Conservation (phyloP, 1,284 basidiomycete species). For the Xerocomus amazonicus region DNA sequence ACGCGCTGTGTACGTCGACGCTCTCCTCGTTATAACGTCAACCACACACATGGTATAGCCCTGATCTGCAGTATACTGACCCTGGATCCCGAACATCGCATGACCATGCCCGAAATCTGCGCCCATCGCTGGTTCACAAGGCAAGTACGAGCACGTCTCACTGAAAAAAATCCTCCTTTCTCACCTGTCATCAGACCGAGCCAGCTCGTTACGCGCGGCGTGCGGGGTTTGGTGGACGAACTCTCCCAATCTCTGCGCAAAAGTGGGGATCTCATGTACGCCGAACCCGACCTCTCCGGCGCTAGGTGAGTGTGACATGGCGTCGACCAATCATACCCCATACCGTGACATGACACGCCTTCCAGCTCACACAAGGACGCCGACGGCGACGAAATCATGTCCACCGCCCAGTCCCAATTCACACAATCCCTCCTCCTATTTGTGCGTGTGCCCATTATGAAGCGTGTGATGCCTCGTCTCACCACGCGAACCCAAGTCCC, state of each 20-base stretch:
- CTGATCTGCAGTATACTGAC: conserved; percentile 73
- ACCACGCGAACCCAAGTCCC: conserved; percentile 46
- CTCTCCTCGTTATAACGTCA: not conserved
- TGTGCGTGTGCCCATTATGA: conserved; percentile 36
- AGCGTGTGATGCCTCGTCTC: not conserved
- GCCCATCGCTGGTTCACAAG: conserved; percentile 78
- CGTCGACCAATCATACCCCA: no score
- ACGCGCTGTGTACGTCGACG: conserved; percentile 55
- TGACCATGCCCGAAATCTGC: conserved; percentile 69
- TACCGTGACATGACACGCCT: not conserved
- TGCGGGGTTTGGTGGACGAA: conserved; percentile 55
- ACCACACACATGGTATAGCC: conserved; percentile 40
- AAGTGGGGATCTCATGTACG: conserved; percentile 68
- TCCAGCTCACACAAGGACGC: conserved; percentile 34
- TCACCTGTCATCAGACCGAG: conserved; percentile 50
- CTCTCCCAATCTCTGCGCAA: conserved; percentile 65
- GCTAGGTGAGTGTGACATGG: conserved; percentile 15
- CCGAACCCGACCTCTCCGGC: conserved; percentile 47
- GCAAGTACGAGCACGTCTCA: conserved; percentile 37
- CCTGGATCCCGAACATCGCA: conserved; percentile 66
- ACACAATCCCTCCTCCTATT: conserved; percentile 61
- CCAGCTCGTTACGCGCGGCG: conserved; percentile 60
- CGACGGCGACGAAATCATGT: conserved; percentile 60
- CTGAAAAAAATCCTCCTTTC: not conserved
- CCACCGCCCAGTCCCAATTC: conserved; percentile 50